Conservation (phyloP, 805 yeast genomes). For the Phaffomyces thermotolerans region DNA sequence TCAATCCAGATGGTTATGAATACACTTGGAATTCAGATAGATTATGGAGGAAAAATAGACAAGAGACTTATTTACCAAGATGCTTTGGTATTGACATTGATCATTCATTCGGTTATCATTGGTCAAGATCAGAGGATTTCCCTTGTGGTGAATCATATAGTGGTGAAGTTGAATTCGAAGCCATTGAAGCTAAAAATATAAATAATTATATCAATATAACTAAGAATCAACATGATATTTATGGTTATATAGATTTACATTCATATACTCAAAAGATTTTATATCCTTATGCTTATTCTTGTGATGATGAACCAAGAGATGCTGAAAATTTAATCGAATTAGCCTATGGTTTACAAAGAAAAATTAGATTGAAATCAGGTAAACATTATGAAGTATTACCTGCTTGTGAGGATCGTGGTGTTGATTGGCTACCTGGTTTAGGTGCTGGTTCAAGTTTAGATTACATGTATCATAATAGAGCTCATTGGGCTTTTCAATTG, state of each 20-base stretch:
- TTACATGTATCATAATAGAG: conserved; percentile 75
- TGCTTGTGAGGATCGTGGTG: conserved; percentile 74
- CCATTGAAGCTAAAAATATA: conserved; percentile 49
- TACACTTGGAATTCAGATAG: conserved; percentile 77
- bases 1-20: conserved; percentile 88
- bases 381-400: conserved; percentile 61
- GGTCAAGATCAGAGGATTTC: conserved; percentile 52
- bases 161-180: conserved; percentile 68
- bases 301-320: conserved; percentile 67
- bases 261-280: conserved; percentile 80
- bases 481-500: conserved; percentile 78
- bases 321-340: conserved; percentile 73
- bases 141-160: conserved; percentile 82
- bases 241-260: conserved; percentile 77
- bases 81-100: conserved; percentile 86
- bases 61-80: conserved; percentile 53
- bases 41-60: conserved; percentile 86
- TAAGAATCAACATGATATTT: conserved; percentile 46
- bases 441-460: conserved; percentile 80
- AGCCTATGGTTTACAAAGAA: conserved; percentile 73
- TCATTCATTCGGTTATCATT: conserved; percentile 72
- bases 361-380: conserved; percentile 58
- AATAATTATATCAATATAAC: conserved; percentile 37
- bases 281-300: conserved; percentile 78
- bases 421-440: conserved; percentile 63